Conservation (phyloP, 345 rosid species). For the Linum usitatissimum region DNA sequence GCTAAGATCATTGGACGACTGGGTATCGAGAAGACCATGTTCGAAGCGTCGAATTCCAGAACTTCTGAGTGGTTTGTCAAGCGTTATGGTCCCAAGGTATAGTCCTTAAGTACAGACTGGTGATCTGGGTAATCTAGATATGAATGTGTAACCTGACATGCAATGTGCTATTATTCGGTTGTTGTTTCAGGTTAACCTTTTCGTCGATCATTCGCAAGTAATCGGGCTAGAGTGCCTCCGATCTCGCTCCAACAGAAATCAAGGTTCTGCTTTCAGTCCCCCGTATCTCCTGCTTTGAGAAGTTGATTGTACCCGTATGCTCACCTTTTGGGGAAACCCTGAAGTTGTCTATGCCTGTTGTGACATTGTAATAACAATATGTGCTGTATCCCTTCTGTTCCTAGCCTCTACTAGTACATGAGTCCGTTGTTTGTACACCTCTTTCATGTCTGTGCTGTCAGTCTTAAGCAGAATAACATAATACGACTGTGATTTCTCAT, state of each 20-base stretch:
- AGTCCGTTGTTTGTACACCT: not conserved
- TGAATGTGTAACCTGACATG: not conserved
- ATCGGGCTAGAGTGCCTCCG: conserved; percentile 81
- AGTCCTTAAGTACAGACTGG: not conserved
- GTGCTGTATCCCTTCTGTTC: not conserved
- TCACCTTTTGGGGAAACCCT: not conserved
- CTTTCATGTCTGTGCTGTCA: not conserved
- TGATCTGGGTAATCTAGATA: not conserved
- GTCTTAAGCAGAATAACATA: not conserved
- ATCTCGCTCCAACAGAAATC: conserved; percentile 51
- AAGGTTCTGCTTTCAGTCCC: conserved; percentile 42
- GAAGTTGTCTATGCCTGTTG: not conserved
- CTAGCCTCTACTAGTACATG: not conserved
- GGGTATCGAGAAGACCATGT: conserved; percentile 90
- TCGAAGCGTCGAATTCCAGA: conserved; percentile 64
- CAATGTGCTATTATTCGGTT: not conserved
- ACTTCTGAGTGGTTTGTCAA: conserved; percentile 81
- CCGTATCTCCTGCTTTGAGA: conserved; percentile 34
- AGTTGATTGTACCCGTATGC: not conserved
- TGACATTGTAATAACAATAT: not conserved
- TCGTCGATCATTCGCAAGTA: conserved; percentile 82
- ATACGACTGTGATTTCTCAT: not conserved
- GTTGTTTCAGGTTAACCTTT: conserved; percentile 69
- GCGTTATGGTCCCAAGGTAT: conserved; percentile 73
- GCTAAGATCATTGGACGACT: conserved; percentile 75